Base-by-base conservation (phyloP, 148 eudicot genomes). In the Rhododendron williamsianum region DNA sequence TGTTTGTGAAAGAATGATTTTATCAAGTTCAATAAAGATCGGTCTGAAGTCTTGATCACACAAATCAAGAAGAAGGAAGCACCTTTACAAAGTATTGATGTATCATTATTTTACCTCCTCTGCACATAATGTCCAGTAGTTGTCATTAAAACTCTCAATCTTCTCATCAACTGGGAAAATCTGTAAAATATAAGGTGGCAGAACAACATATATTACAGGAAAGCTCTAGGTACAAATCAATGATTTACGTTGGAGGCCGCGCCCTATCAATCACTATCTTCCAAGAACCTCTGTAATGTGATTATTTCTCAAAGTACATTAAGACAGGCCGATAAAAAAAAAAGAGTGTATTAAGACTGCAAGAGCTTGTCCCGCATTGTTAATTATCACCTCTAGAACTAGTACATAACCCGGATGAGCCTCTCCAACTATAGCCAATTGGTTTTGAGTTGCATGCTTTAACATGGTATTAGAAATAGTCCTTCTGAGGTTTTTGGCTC, bases 61-160 rank as follows among this genome's bases (percentile, higher is more conserved):
- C n/a, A 38, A 71, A 76, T 73, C 78, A 35, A 36, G 43, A 73
- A 33, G 2, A 33, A 27, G 1, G 78, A 36, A 73, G 35, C 21
- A 73, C 78, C 41, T 73, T 69, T 15, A 35, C 35, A 2, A 36
- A 73, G 78, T 3, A 36, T 35, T 16, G 9, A 35, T 18, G 3
- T 13, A 15, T 73, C 78, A 73, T 13, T 73, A 51, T 5, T 0
- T 82, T 78, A 78, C 88, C 85, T 86, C 88, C 35, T 86, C 88
- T 19, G 86, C 85, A 36, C 85, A 83, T 38, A 87, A 69, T 65
- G 76, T 83, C 88, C 86, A 87, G 65, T 78, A 83, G 16, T 83
- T 85, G 51, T 87, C 88, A 78, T 87, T 83, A 2, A 87, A 48
- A 71, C 51, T 36, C 85, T 87, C 88, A 78, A 87, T 87, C 88